Evolutionary conservation across 441 rosid species (phyloP).

Genomic region (Jatropha multifida): DNA sequence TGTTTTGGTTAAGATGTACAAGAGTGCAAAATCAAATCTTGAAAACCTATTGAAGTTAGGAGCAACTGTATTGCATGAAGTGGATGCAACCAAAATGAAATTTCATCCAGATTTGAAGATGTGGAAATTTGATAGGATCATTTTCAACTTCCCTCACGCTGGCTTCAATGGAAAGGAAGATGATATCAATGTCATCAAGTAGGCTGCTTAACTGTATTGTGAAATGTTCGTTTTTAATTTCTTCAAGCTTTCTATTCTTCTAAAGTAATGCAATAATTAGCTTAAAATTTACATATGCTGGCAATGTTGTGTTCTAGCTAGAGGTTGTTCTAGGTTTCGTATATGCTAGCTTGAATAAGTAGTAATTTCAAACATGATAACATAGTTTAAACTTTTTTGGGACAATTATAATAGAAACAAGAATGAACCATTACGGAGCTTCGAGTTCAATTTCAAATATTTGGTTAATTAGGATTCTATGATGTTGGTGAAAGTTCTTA

Average conservation of each 20-base stretch:
- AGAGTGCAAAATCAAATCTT: slow-evolving; percentile 44
- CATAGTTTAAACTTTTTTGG: not conserved
- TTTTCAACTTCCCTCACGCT: slow-evolving; percentile 54
- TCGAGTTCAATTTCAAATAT: not conserved
- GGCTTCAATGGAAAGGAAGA: slow-evolving; percentile 50
- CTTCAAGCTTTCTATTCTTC: not conserved
- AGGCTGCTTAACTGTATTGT: not conserved
- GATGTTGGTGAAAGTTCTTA: not conserved
- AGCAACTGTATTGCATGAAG: slow-evolving; percentile 42
- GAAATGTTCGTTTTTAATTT: no score
- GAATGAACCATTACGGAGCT: not conserved
- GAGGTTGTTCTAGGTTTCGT: not conserved
- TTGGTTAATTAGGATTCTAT: not conserved
- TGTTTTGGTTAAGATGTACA: slow-evolving; percentile 38
- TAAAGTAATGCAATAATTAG: not conserved
- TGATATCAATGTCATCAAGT: slow-evolving; percentile 30
- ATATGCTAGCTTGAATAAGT: not conserved
- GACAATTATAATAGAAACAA: not conserved
- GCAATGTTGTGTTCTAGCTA: not conserved
- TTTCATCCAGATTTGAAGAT: slow-evolving; percentile 28
- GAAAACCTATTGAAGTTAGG: slow-evolving; percentile 35
- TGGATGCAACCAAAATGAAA: slow-evolving; percentile 53
- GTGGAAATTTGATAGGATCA: slow-evolving; percentile 47
- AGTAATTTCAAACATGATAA: not conserved
- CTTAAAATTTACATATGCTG: not conserved